Base-by-base conservation (phyloP, 2,329 filamentous ascomycete genomes). In the Trichoderma simmonsii region DNA sequence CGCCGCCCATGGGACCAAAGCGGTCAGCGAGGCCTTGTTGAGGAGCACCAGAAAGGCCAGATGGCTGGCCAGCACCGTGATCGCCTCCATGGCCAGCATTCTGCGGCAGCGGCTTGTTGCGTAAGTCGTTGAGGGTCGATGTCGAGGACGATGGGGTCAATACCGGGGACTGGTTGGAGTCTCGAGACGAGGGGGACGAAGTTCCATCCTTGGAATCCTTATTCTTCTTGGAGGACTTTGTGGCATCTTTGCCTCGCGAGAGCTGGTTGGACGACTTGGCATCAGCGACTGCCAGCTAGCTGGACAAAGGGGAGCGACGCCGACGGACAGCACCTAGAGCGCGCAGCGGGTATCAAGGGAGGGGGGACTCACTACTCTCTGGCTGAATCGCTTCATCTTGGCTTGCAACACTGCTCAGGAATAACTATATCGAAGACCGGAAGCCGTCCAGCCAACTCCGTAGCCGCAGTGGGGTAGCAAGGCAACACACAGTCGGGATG, bases 361-460 rank as follows among this genome's bases (percentile, higher is more conserved):
- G 18, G 61, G 24, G 70, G 15, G 6, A 77, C 76, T 74, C 56
- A 78, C 76, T 59, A 98, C 94, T 92, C 93, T 93, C 88, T 97
- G 94, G 85, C 94, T 93, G 85, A 98, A 97, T 83, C 94, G 93
- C 87, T 97, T 98, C 95, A 98, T 98, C 84, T 88, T 92, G 84
- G 24, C 83, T 83, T 21, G 71, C 73, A 63, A 73, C 63, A 28
- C 48, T 64, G 34, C 59, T 63, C 59, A 30, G 43, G 60, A n/a
- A 72, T 61, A 66, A 72, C 34, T 30, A 57, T 73, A 32, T 73
- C 72, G 28, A 68, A 32, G 28, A 54, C 61, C 60, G 60, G 72
- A 72, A 30, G 39, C 70, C 61, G 69, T 72, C 69, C 72, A 64
- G 73, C 68, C 71, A 63, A 73, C 68, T 68, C 74, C 64, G 74